Conservation (phyloP, 768 basidiomycete genomes). For the Fomitopsis pulvina region DNA sequence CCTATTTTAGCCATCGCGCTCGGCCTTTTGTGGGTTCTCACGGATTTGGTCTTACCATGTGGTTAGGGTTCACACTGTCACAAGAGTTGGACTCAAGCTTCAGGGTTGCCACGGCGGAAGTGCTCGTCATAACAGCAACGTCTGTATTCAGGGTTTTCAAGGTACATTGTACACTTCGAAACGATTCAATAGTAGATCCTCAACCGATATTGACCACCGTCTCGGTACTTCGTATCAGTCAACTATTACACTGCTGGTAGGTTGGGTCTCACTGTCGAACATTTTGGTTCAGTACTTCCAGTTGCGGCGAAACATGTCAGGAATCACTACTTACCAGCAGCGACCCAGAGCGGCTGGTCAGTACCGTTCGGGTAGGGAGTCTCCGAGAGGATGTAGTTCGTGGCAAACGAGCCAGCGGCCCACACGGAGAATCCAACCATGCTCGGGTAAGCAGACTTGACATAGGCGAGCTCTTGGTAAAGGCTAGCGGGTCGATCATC, state of each 20-base stretch:
- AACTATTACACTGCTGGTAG: background rate
- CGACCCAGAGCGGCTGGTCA: conserved; percentile 40
- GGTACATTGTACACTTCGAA: too few species aligned
- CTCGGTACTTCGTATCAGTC: too few species aligned
- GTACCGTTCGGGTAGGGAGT: conserved; percentile 41
- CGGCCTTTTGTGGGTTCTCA: background rate
- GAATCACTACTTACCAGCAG: conserved; percentile 28
- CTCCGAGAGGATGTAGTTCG: conserved; percentile 41
- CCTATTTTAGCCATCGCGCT: background rate
- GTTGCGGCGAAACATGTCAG: background rate
- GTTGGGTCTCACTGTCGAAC: background rate
- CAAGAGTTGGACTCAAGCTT: too few species aligned
- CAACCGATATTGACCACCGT: too few species aligned
- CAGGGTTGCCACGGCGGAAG: too few species aligned
- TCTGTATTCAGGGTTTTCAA: too few species aligned
- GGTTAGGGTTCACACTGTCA: background rate
- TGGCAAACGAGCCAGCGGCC: conserved; percentile 47
- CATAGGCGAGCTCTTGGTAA: conserved; percentile 35
- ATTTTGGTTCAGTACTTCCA: background rate
- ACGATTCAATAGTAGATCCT: too few species aligned
- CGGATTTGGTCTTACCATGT: background rate
- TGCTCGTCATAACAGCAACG: too few species aligned
- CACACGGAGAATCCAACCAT: conserved; percentile 48
- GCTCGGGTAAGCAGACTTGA: conserved; percentile 35
- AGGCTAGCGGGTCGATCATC: conserved; percentile 25